These are phyloP conservation scores for Bocquillonia castaneifolia DNA, from an alignment of 441 rosid genomes.

Conservation along the genomic window DNA sequence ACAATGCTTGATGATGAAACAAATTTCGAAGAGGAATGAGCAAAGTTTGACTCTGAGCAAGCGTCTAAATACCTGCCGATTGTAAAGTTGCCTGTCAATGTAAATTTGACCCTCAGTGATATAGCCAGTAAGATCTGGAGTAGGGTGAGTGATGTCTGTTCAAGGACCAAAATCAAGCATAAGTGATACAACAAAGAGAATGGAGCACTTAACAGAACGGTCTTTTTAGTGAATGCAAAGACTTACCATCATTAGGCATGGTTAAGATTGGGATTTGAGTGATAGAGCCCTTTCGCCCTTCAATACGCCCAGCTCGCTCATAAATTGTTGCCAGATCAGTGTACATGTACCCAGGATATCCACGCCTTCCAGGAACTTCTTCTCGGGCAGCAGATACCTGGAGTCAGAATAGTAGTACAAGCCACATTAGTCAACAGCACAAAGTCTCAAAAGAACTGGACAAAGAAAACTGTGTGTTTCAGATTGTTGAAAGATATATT, in stretches of 20 bases:
- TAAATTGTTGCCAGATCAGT: constrained; percentile 98
- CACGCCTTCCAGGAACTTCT: constrained; percentile 99
- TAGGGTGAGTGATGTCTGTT: constrained; percentile 96
- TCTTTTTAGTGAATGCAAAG: constrained; percentile 14
- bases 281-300: constrained; percentile 95
- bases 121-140: constrained; percentile 98
- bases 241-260: constrained; percentile 94
- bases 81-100: constrained; percentile 88
- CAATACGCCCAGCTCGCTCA: constrained; percentile 98
- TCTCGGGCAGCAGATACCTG: constrained; percentile 99
- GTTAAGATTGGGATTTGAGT: constrained; percentile 99
- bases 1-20: constrained; percentile 3
- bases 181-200: neutral
- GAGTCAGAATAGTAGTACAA: constrained; percentile 7
- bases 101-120: constrained; percentile 99
- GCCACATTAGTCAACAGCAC: neutral
- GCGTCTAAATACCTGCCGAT: constrained; percentile 63
- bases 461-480: neutral
- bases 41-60: neutral
- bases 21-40: neutral
- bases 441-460: neutral
- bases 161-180: neutral
- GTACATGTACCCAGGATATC: constrained; percentile 99
- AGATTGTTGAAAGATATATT: neutral
- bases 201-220: neutral